Conservation (phyloP, 2,329 filamentous ascomycete genomes). For the Fusarium falciforme region DNA sequence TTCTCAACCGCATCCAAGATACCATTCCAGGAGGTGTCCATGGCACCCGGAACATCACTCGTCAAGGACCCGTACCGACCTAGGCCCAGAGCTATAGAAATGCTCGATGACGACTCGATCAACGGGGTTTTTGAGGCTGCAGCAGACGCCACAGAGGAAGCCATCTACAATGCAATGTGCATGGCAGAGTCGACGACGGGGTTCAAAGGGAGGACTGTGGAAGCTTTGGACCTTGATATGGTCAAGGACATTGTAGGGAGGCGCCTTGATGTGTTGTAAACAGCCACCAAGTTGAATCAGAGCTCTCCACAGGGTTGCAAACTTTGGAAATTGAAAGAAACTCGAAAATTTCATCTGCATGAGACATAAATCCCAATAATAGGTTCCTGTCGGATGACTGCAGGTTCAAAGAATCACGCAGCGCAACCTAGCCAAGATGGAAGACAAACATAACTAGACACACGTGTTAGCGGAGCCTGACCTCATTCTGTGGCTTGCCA, state of each 20-base stretch:
- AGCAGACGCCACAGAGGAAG: constrained; percentile 73
- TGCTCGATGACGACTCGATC: constrained; percentile 68
- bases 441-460: background rate
- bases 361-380: background rate
- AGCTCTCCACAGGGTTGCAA: background rate
- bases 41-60: constrained; percentile 39
- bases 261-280: constrained; percentile 1
- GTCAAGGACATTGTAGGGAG: constrained; percentile 59
- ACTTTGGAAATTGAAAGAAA: background rate
- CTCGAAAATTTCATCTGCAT: background rate
- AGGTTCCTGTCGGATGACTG: background rate
- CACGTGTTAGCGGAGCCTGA: constrained; percentile 18
- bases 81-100: constrained; percentile 11
- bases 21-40: constrained; percentile 50
- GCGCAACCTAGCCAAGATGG: background rate
- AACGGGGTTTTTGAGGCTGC: constrained; percentile 71
- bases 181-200: constrained; percentile 70
- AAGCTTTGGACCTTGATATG: constrained; percentile 60
- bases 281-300: background rate
- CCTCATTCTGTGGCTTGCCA: constrained; percentile 36
- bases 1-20: constrained; percentile 71
- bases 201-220: constrained; percentile 59
- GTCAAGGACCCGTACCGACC: constrained; percentile 57
- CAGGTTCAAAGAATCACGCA: background rate
- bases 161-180: constrained; percentile 72